phyloP scores from a whole-genome alignment of 2,329 filamentous ascomycete species.

The Penicillium janthinellum region DNA sequence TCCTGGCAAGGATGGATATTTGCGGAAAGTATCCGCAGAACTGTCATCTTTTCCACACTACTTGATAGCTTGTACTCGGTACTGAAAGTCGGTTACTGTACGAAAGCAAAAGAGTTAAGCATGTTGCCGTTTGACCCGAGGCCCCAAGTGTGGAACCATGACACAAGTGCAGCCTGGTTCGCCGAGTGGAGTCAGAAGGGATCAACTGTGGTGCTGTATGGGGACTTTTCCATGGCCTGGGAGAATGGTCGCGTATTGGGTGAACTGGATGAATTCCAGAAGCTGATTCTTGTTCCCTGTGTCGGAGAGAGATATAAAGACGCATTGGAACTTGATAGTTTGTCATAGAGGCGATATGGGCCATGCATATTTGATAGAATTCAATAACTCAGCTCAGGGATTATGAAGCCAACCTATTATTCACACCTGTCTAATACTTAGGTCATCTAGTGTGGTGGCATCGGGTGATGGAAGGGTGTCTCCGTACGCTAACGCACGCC shows the following conservation, averaged over 20 bases:
- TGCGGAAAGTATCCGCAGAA: conserved; percentile 17
- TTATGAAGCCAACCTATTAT: neutral
- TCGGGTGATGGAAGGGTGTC: too few relatives aligned
- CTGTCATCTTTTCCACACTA: conserved; percentile 12
- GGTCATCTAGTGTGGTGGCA: neutral
- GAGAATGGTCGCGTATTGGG: conserved; percentile 6
- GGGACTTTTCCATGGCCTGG: conserved; percentile 11
- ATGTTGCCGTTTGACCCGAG: conserved; percentile 9
- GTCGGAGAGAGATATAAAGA: conserved; percentile 10
- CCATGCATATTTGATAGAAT: too few relatives aligned
- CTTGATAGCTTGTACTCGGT: conserved; percentile 10
- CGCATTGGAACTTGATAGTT: conserved; percentile 1
- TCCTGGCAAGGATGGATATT: conserved; percentile 20
- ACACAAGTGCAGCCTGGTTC: conserved; percentile 6
- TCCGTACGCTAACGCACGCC: neutral
- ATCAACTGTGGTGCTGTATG: conserved; percentile 11
- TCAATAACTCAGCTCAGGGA: neutral
- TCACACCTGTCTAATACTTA: neutral
- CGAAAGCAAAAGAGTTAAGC: conserved; percentile 2
- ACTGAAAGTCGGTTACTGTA: conserved; percentile 8
- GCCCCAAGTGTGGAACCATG: conserved; percentile 3
- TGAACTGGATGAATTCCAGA: conserved; percentile 8
- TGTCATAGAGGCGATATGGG: neutral
- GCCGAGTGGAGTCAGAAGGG: neutral
- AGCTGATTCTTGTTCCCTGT: conserved; percentile 8